phyloP scores from a whole-genome alignment of 2,329 filamentous ascomycete genomes.

The Fusarium acutatum region DNA sequence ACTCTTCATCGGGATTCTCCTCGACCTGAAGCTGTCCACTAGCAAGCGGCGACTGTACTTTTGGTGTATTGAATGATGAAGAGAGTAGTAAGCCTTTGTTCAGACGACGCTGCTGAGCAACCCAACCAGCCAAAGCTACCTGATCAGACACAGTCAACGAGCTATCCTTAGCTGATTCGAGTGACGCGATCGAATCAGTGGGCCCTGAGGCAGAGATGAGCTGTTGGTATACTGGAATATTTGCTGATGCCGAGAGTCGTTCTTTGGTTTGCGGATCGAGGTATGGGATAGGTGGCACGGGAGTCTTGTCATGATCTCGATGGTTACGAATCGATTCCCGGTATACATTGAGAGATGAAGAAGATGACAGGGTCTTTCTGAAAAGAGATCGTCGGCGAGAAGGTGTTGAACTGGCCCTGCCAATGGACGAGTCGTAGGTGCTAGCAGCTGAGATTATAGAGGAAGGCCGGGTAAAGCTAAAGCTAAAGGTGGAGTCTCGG shows the following conservation, averaged over 20 bases:
- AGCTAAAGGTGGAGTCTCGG: conserved; percentile 6
- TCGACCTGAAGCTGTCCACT: background rate
- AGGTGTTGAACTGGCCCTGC: background rate
- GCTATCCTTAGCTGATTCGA: background rate
- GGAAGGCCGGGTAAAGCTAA: background rate
- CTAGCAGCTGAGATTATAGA: conserved; percentile 14
- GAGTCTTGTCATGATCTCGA: background rate
- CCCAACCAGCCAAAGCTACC: conserved; percentile 13
- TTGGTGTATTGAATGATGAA: background rate
- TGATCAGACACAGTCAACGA: conserved; percentile 12
- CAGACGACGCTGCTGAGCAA: conserved; percentile 16
- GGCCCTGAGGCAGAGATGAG: background rate
- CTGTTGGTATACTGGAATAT: background rate
- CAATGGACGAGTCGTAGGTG: conserved; percentile 4
- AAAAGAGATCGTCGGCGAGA: background rate
- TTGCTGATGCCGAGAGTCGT: background rate
- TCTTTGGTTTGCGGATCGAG: conserved; percentile 6
- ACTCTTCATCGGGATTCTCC: background rate
- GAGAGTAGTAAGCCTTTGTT: background rate
- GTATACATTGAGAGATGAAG: conserved; percentile 1
- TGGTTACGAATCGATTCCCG: background rate
- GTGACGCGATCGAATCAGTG: background rate
- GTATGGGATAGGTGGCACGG: background rate
- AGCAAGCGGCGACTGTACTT: background rate
- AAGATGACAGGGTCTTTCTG: background rate